phyloP scores from a whole-genome alignment of 495 filamentous ascomycete species.

The Hypomontagnella monticulosa region DNA sequence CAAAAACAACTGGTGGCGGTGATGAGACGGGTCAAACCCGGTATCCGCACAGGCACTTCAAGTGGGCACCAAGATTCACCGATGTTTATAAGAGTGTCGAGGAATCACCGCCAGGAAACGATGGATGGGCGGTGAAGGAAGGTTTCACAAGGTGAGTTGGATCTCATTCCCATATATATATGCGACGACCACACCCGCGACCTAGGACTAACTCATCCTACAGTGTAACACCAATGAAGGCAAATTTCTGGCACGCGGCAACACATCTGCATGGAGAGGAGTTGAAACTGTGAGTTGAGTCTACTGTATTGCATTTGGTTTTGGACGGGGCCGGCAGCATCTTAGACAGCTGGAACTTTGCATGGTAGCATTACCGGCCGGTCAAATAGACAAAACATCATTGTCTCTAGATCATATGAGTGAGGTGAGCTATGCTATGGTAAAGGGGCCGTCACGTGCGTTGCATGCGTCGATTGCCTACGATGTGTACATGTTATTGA shows the following conservation, averaged over 20 bases:
- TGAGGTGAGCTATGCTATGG: constrained; percentile 45
- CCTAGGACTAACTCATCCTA: constrained; percentile 8
- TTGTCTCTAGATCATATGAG: constrained; percentile 30
- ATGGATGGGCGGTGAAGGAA: constrained; percentile 93
- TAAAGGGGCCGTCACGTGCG: constrained; percentile 33
- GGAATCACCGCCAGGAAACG: constrained; percentile 81
- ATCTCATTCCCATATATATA: constrained; percentile 4
- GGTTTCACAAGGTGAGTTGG: constrained; percentile 82
- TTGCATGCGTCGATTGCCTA: constrained; percentile 23
- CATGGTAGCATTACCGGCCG: constrained; percentile 23
- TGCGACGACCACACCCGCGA: constrained; percentile 2
- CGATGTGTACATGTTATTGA: constrained; percentile 9
- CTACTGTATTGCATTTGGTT: constrained; percentile 45
- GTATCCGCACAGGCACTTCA: constrained; percentile 85
- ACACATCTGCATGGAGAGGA: constrained; percentile 69
- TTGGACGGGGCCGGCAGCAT: constrained; percentile 36
- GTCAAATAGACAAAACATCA: constrained; percentile 37
- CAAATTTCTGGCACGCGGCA: constrained; percentile 89
- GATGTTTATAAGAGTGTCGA: constrained; percentile 89
- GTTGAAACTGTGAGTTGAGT: constrained; percentile 86
- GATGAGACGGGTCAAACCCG: constrained; percentile 44
- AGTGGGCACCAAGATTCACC: constrained; percentile 87
- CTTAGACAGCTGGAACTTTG: constrained; percentile 31
- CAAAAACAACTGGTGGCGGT: constrained; percentile 39
- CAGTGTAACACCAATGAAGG: constrained; percentile 89